phyloP scores from a whole-genome alignment of 108 stramenopile genomes.

The Conticribra weissflogii region DNA sequence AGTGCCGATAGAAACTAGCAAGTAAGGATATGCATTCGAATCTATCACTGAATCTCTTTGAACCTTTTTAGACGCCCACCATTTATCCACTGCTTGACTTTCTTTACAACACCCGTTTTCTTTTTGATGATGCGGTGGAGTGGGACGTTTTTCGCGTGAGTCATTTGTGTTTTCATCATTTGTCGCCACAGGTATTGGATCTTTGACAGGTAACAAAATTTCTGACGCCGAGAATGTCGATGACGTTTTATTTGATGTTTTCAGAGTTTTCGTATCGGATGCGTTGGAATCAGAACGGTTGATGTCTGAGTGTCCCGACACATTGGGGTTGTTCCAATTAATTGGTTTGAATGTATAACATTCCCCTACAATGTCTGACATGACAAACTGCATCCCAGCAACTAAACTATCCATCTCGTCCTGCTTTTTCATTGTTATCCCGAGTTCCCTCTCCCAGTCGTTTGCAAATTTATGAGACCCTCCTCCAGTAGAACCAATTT shows the following conservation, averaged over 20 bases:
- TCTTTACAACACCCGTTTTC: conserved; percentile 17
- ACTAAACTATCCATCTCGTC: conserved; percentile 97
- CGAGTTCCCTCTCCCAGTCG: conserved; percentile 81
- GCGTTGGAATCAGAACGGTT: no score
- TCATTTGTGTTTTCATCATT: not conserved
- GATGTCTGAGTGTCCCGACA: not conserved
- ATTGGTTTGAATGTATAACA: conserved; percentile 95
- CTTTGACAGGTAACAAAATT: not conserved
- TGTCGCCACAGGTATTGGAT: no score
- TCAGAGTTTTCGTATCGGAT: no score
- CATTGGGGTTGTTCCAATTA: conserved; percentile 20
- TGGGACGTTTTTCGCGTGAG: conserved; percentile 9
- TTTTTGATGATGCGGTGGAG: conserved; percentile 8
- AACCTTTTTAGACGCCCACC: conserved; percentile 91
- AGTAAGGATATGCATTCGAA: conserved; percentile 86
- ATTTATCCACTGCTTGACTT: conserved; percentile 56
- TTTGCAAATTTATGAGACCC: conserved; percentile 97
- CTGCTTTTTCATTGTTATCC: conserved; percentile 89
- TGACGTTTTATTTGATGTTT: no score
- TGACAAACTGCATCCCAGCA: conserved; percentile 95
- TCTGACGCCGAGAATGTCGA: no score
- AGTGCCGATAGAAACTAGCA: conserved; percentile 97
- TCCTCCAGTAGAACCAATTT: conserved; percentile 87
- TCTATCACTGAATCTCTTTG: conserved; percentile 73
- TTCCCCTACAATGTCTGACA: conserved; percentile 90